Percentiles rank a stretch among this genome's conserved stretches.
Evolutionary conservation across 1,284 basidiomycete genomes (phyloP).

Genomic region (Rhodotorula sp.): DNA sequence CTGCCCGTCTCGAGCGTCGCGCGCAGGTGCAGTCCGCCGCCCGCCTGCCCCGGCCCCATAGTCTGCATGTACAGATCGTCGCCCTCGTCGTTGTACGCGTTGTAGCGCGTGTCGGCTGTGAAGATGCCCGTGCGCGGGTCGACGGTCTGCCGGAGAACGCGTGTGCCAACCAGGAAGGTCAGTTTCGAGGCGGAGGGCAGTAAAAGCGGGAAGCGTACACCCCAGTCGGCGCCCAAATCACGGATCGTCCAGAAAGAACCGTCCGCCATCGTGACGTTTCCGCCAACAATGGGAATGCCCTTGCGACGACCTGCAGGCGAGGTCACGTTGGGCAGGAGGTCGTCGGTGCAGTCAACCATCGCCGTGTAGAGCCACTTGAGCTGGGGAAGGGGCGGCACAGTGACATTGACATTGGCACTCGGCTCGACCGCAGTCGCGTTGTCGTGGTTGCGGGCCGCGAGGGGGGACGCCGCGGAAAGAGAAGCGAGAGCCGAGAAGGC

Average conservation of each 20-base stretch:
- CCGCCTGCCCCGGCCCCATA: conserved; percentile 2
- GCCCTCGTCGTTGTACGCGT: conserved; percentile 10
- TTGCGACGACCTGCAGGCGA: conserved; percentile 12
- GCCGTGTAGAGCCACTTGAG: conserved; percentile 30
- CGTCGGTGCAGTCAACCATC: conserved; percentile 5
- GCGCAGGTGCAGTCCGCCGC: conserved; percentile 10
- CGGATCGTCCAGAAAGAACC: conserved; percentile 9
- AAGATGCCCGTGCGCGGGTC: conserved; percentile 31
- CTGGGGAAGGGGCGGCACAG: conserved; percentile 8
- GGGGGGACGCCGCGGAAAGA: background rate
- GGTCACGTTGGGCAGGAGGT: conserved; percentile 7
- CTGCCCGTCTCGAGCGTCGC: conserved; percentile 25
- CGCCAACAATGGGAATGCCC: conserved; percentile 22
- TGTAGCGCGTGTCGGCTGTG: conserved; percentile 31
- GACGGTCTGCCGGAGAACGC: background rate
- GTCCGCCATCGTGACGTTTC: background rate
- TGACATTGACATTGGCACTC: no score
- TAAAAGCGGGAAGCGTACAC: background rate
- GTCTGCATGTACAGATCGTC: conserved; percentile 31
- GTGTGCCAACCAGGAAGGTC: background rate
- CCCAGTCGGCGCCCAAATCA: conserved; percentile 26
- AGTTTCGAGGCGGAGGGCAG: no score
- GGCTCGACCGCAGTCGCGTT: background rate
- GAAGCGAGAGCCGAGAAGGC: no score
- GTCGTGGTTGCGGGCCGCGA: background rate